Evolutionary conservation across 1,139 yeast genomes (phyloP), one percentile per base, ranked within the genome.

Genomic region (Pneumocystis wakefieldiae): DNA sequence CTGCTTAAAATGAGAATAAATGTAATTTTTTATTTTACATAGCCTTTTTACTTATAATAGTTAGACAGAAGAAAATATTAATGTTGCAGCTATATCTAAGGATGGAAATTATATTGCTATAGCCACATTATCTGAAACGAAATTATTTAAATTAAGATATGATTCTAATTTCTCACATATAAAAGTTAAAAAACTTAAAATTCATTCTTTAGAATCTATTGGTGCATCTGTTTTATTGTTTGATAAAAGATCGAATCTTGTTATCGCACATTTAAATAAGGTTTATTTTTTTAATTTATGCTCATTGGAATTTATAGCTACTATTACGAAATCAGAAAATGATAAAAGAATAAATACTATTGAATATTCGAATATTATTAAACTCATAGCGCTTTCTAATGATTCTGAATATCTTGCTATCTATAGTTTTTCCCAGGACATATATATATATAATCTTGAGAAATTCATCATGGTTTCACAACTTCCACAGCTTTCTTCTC

Each of bases 61-160:
- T 32, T 1, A 83, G 59, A 95, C 85, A 68, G 95, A 88, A 61
- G 97, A 89, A 69, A 87, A 87, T 73, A 84, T 92, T 61, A 78
- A 91, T 1, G 76, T 81, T 61, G 89, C 86, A 62, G 79, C 83
- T n/a, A 72, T 90, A 59, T 32, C 35, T 32, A 78, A 80, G 28
- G 83, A 83, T 67, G 94, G 87, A 1, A 75, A 81, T 55, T 76
- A 83, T 39, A 75, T 92, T 64, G 86, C 84, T 0, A 94, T 90
- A 41, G 82, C 91, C 14, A 83, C 95, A 24, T 48, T 14, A 19
- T 48, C 7, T 48, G 6, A 10, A 10, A 24, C 28, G 28, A 48
- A 48, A 24, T 12, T 48, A 48, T 48, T 48, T 48, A 24, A 19
- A 48, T 48, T 48, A 48, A 24, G 28, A 24, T 48, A 48, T 48